Conservation (phyloP, 2,329 filamentous ascomycete species). For the Claviceps sp. region DNA sequence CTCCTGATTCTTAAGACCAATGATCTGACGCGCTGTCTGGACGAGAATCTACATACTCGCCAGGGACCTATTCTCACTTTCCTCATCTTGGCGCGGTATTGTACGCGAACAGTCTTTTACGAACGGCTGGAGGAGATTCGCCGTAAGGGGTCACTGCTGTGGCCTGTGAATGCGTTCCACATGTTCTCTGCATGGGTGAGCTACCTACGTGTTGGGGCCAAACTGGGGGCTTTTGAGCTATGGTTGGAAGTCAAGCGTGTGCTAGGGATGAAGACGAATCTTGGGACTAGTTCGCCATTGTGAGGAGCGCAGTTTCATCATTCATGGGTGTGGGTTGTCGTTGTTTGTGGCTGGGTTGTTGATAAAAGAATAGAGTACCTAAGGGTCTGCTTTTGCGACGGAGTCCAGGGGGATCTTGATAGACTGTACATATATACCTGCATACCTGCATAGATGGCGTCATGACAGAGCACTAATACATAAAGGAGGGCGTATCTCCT, state of each 20-base stretch:
- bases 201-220: constrained; percentile 46
- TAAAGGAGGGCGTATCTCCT: too few species aligned
- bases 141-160: constrained; percentile 38
- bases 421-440: not conserved
- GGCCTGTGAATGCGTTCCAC: constrained; percentile 41
- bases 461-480: not conserved
- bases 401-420: not conserved
- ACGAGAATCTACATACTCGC: constrained; percentile 74
- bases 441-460: not conserved
- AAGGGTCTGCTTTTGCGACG: not conserved
- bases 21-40: constrained; percentile 82
- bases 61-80: constrained; percentile 52
- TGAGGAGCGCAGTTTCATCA: constrained; percentile 1
- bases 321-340: not conserved
- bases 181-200: constrained; percentile 43
- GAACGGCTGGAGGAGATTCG: constrained; percentile 48
- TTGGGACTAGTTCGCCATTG: constrained; percentile 13
- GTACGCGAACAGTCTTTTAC: constrained; percentile 50
- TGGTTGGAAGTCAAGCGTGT: constrained; percentile 43
- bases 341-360: not conserved
- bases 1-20: constrained; percentile 95
- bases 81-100: constrained; percentile 56
- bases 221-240: constrained; percentile 49
- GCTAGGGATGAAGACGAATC: constrained; percentile 19
- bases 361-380: not conserved